phyloP scores from a whole-genome alignment of 73 alveolate genomes.

The Blepharisma japonicum region DNA sequence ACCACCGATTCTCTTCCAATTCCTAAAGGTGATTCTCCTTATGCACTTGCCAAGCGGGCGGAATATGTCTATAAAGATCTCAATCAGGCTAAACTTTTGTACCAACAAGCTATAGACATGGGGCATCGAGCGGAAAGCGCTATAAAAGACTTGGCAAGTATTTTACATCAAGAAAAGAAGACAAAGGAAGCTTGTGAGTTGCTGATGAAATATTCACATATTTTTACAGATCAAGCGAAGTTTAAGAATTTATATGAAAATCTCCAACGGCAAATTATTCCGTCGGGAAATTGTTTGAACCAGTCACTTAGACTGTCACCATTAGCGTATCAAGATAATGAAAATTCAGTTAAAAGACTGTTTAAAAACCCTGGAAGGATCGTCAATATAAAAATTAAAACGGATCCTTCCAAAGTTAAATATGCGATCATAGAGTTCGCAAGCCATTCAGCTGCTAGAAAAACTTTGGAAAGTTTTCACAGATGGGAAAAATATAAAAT shows the following conservation, averaged over 20 bases:
- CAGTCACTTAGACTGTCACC: not conserved
- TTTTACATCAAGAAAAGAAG: not conserved
- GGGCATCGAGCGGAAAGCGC: not conserved
- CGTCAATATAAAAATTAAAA: not conserved
- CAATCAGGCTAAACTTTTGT: not conserved
- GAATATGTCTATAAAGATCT: not conserved
- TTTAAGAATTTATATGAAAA: not conserved
- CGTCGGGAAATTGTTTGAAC: constrained; percentile 20
- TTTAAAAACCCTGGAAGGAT: constrained; percentile 27
- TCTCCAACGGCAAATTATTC: constrained; percentile 24
- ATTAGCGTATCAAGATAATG: not conserved
- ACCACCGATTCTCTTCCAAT: not conserved
- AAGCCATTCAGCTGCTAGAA: constrained; percentile 36
- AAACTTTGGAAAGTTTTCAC: constrained; percentile 29
- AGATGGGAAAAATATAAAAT: not conserved
- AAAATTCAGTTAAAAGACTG: not conserved
- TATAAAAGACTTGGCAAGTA: constrained; percentile 2
- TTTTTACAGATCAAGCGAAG: not conserved
- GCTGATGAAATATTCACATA: not conserved
- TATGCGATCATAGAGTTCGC: constrained; percentile 27
- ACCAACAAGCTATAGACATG: not conserved
- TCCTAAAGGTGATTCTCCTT: not conserved
- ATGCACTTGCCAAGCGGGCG: not conserved
- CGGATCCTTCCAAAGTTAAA: not conserved
- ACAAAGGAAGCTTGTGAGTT: constrained; percentile 3